phyloP scores from a whole-genome alignment of 805 yeast genomes.

The Candida easanensis region DNA sequence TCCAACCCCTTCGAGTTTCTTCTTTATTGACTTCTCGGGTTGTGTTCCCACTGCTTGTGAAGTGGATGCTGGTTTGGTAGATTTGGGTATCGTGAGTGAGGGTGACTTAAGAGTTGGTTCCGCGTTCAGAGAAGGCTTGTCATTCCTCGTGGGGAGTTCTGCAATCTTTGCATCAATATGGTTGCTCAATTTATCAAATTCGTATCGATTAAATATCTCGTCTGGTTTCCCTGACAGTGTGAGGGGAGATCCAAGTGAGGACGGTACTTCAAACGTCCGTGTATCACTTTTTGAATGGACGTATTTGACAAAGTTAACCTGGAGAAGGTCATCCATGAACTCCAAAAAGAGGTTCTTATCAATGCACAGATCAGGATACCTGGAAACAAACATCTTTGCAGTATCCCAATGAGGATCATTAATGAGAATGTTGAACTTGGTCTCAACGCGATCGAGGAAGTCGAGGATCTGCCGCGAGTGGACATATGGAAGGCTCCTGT shows the following conservation, averaged over 20 bases:
- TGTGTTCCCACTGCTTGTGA: too few relatives aligned
- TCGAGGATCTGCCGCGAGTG: constrained; percentile 15
- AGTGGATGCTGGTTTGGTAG: background rate
- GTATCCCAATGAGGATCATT: constrained; percentile 14
- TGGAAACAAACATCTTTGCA: constrained; percentile 10
- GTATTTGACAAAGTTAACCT: constrained; percentile 15
- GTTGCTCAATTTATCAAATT: constrained; percentile 2
- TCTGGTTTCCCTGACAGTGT: constrained; percentile 5
- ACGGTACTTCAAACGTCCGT: constrained; percentile 10
- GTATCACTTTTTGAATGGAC: constrained; percentile 12
- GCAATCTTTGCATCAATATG: constrained; percentile 10
- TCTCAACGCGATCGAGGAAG: constrained; percentile 16
- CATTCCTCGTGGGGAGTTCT: background rate
- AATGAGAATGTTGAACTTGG: constrained; percentile 14
- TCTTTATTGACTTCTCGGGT: background rate
- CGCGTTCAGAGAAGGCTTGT: background rate
- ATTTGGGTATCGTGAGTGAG: background rate
- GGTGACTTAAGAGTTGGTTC: background rate
- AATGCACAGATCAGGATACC: constrained; percentile 15
- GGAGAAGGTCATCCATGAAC: constrained; percentile 17
- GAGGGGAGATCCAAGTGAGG: constrained; percentile 17
- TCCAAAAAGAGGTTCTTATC: constrained; percentile 11
- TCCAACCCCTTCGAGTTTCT: background rate
- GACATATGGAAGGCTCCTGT: constrained; percentile 12
- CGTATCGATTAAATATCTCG: constrained; percentile 4